Base-by-base conservation (phyloP, 768 basidiomycete species). In the Lactarius sanguifluus region DNA sequence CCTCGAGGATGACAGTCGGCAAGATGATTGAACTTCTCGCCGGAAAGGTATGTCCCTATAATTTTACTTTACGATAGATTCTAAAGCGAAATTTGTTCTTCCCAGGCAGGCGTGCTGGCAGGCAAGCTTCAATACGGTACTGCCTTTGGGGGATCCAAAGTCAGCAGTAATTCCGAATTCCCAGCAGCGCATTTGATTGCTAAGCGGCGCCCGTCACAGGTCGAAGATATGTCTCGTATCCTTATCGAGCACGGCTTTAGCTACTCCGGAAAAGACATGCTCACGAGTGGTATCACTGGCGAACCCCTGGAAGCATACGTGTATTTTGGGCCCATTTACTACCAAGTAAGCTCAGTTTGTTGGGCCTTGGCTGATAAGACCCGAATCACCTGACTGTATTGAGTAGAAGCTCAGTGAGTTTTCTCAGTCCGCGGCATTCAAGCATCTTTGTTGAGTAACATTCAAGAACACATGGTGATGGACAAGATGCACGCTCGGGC, bases 401-500 rank as follows among this genome's bases (percentile, higher is more conserved):
- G 30, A 71, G 43, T 78, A 96, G 92, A 97, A 97, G 89, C 83
- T 98, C 64, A 98, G 96, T 97, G 77, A 81, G 92, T 77, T 55
- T 58, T 65, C 50, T 52, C 30, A 36, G 47, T 59, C 34, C 65
- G 58, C 23, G 36, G 38, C 28, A 9, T 43, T 57, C 41, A 45
- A 20, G 34, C 34, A 56, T 20, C 52, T 55, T 59, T 36, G 45
- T 65, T 72, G 54, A 72, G 15, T 43, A 43, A 45, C 6, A 59
- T 20, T 60, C 47, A 71, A 91, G 88, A 96, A 81, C 96, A 96
- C 80, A 98, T 98, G 96, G 96, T 98, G 59, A 91, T 98, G 89
- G 97, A 99, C 83, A 99, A 99, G 82, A 99, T 99, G 97, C 97
- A 99, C 72, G 97, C 97, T 70, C 89, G 97, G 65, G 95, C 97